Conservation (phyloP, 1,284 basidiomycete species). For the Naganishia cerealis region DNA sequence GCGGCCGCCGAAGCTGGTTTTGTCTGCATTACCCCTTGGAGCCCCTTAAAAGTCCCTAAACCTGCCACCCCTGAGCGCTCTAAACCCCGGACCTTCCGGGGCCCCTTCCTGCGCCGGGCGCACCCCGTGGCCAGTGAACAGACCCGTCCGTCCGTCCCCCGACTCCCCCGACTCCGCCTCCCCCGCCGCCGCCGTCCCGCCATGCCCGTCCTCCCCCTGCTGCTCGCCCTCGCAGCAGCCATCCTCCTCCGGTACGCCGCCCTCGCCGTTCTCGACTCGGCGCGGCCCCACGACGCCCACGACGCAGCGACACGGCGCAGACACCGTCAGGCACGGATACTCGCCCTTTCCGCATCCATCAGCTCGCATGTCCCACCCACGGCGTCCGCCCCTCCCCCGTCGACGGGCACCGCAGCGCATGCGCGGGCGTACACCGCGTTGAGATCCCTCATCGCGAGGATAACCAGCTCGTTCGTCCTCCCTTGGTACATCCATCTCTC, state of each 20-base stretch:
- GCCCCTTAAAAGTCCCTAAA: too few species aligned
- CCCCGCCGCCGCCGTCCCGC: neutral
- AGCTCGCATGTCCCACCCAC: neutral
- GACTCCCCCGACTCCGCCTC: too few species aligned
- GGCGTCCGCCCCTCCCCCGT: neutral
- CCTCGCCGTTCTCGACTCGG: neutral
- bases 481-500: conserved; percentile 59
- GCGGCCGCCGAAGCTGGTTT: too few species aligned
- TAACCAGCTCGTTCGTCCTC: conserved; percentile 28
- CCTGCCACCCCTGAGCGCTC: too few species aligned
- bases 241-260: neutral
- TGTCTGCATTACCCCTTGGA: too few species aligned
- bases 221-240: neutral
- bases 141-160: too few species aligned
- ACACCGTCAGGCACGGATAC: neutral
- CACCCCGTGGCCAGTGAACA: too few species aligned
- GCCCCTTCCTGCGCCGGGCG: too few species aligned
- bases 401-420: neutral
- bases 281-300: neutral
- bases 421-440: neutral
- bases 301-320: neutral
- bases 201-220: neutral
- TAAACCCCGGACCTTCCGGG: too few species aligned
- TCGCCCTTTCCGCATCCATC: neutral
- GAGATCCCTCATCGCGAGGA: neutral